Evolutionary conservation across 1,284 basidiomycete species (phyloP).

Genomic region (Cutaneotrichosporon arboriforme): DNA sequence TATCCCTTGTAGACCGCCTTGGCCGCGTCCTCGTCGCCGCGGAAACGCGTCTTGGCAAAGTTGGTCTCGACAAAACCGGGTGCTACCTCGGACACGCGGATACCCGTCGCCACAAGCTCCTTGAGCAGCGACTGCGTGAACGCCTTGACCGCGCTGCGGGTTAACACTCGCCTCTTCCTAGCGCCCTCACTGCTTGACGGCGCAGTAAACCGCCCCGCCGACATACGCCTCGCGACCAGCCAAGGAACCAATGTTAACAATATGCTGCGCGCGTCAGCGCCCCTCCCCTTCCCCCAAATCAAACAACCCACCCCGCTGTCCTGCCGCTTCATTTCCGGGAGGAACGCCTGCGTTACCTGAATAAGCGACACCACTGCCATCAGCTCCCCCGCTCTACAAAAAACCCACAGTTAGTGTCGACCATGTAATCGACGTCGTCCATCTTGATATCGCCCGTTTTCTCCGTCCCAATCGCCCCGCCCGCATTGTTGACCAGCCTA

Average conservation of each 20-base stretch:
- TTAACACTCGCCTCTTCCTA: background rate
- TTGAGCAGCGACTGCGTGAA: conserved; percentile 75
- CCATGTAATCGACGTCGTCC: conserved; percentile 57
- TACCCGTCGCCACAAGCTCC: conserved; percentile 77
- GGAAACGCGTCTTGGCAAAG: conserved; percentile 77
- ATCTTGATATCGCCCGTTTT: conserved; percentile 20
- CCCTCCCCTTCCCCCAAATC: too few species aligned
- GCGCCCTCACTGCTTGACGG: conserved; percentile 23
- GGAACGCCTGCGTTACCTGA: conserved; percentile 12
- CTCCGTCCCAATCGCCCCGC: conserved; percentile 22
- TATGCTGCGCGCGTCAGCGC: conserved; percentile 52
- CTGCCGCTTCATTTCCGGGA: conserved; percentile 73
- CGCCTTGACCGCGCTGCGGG: conserved; percentile 63
- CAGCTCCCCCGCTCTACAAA: background rate
- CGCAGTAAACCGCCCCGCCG: conserved; percentile 59
- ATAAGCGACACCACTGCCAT: conserved; percentile 7
- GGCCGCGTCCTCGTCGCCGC: conserved; percentile 69
- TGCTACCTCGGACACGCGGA: conserved; percentile 81
- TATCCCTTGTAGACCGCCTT: conserved; percentile 79
- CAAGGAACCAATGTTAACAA: conserved; percentile 89
- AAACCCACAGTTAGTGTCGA: conserved; percentile 70
- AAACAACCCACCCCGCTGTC: conserved; percentile 57
- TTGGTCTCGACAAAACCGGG: conserved; percentile 55
- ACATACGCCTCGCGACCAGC: conserved; percentile 83
- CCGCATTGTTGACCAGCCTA: conserved; percentile 22